Base-by-base conservation (phyloP, 495 filamentous ascomycete genomes). In the Hypoxylon lienhwacheense region DNA sequence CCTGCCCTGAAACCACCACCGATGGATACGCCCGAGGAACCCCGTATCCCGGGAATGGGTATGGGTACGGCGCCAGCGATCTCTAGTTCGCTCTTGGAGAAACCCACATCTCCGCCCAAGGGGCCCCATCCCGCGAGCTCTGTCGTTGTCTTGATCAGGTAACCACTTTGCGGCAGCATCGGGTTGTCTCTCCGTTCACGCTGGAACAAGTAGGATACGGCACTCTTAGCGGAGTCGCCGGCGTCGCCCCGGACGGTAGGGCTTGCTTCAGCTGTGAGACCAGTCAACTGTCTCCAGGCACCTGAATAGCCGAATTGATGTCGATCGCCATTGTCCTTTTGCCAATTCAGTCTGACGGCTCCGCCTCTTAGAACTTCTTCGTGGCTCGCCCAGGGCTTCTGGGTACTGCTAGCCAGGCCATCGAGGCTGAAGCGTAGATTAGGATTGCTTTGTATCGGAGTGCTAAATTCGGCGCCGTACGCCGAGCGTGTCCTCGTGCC, bases 371-470 rank as follows among this genome's bases (percentile, higher is more conserved):
- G 68, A 1, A 83, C 83, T 71, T 97, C 95, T 54, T 96, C 92
- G 62, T 98, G 92, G 49, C 87, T 92, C 2, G 93, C 89, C 85
- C 88, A 97, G 10, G 82, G 79, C 64, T 96, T 96, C 53, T 89
- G 81, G 2, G 89, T 93, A 7, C 85, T 81, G 55, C 87, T 92
- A 17, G 85, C 83, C 34, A 93, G 78, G 1, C 79, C 90, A 55
- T 91, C 90, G 39, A 95, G 49, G 55, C 89, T 82, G 25, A 87
- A 75, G 34, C 83, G 78, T 36, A 92, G 72, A 60, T 93, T 84
- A 0, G 93, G 92, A 70, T 96, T 86, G 65, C 85, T 85, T 48
- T 69, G 67, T 37, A 97, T 71, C 0, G 93, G 93, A 0, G 90
- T 81, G 31, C 87, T 82, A 53, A 97, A 91, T 48, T 78, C 82